Conservation (phyloP, 768 basidiomycete species). For the Suillus subalutaceus region DNA sequence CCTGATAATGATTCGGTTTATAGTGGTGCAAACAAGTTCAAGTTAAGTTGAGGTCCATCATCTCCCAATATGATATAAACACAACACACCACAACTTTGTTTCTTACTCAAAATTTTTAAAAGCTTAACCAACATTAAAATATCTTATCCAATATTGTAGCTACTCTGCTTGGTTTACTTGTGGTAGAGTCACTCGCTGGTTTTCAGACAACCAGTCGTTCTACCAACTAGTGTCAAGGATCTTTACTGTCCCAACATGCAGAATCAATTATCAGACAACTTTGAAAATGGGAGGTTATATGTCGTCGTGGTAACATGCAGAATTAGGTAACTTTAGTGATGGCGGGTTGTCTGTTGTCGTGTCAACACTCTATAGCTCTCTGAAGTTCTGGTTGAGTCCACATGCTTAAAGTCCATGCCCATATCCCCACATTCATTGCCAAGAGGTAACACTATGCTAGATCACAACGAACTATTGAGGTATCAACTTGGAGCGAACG, state of each 20-base stretch:
- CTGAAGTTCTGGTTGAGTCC: slow-evolving; percentile 20
- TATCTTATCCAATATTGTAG: background rate
- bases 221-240: background rate
- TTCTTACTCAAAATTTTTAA: background rate
- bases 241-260: background rate
- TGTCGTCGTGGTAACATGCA: background rate
- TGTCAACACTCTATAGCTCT: slow-evolving; percentile 21
- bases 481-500: slow-evolving; percentile 51
- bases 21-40: background rate
- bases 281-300: background rate
- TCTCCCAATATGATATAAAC: background rate
- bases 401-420: slow-evolving; percentile 27
- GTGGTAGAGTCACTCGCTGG: background rate
- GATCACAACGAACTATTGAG: slow-evolving; percentile 56
- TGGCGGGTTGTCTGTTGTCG: background rate
- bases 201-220: background rate
- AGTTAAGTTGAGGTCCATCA: background rate
- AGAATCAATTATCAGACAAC: background rate
- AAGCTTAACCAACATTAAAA: background rate
- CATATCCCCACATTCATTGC: slow-evolving; percentile 42
- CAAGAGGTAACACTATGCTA: slow-evolving; percentile 68
- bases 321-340: background rate
- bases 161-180: background rate
- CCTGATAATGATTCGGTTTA: background rate
- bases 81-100: background rate